These are phyloP conservation scores for Sugiyamaella japonica DNA, from an alignment of 1,139 yeast genomes.

Conservation along the genomic window DNA sequence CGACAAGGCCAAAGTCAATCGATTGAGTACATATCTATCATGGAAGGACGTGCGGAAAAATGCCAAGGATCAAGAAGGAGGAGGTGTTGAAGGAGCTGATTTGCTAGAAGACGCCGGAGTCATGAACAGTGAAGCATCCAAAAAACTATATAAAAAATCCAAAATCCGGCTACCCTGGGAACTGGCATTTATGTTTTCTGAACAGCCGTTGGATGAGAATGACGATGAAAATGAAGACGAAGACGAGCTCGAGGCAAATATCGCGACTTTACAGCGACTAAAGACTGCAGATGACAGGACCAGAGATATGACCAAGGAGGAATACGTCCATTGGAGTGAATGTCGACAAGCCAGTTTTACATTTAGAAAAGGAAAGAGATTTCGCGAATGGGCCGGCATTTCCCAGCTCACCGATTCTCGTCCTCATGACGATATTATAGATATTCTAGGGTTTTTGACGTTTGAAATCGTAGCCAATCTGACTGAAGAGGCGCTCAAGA, in stretches of 20 bases:
- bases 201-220: conserved; percentile 81
- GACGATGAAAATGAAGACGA: conserved; percentile 76
- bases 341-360: conserved; percentile 98
- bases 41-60: conserved; percentile 98
- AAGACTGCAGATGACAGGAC: conserved; percentile 96
- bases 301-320: conserved; percentile 89
- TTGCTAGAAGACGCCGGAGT: conserved; percentile 49
- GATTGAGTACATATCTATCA: conserved; percentile 83
- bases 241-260: conserved; percentile 83
- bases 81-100: conserved; percentile 66
- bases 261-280: conserved; percentile 81
- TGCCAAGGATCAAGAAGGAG: conserved; percentile 92
- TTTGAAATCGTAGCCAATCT: conserved; percentile 94
- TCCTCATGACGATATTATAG: conserved; percentile 95
- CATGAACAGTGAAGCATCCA: conserved; percentile 46
- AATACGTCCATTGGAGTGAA: conserved; percentile 98
- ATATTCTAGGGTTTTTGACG: conserved; percentile 89
- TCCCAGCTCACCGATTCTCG: conserved; percentile 81
- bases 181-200: conserved; percentile 86
- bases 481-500: conserved; percentile 86
- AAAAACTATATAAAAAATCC: conserved; percentile 71
- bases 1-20: conserved; percentile 90
- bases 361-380: conserved; percentile 85
- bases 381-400: conserved; percentile 95
- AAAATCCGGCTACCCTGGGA: conserved; percentile 95